Evolutionary conservation across 495 filamentous ascomycete genomes (phyloP), one percentile per base, ranked within the genome.

Genomic region (Penicillium lagena): DNA sequence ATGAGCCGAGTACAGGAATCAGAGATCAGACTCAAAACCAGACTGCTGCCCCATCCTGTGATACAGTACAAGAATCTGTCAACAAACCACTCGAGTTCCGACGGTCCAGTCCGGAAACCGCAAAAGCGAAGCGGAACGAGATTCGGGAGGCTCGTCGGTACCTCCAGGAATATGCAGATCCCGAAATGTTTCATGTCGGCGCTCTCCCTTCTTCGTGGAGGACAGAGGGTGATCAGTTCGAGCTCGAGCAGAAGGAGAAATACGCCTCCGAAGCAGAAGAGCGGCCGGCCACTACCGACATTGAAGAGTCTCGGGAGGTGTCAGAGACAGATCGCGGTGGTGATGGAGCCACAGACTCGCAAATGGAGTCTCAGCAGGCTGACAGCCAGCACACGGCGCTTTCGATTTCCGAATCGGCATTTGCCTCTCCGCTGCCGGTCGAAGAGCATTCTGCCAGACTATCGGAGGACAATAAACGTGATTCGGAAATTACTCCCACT

Each of bases 131-230:
- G 31, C 60, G 54, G 37, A 42, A 54, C 12, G 50, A 62, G 35
- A 51, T 67, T 32, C 54, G 51, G 9, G 50, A 45, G 37, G 61
- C 63, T 38, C 56, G 60, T 44, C 40, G 45, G 12, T 60, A 61
- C 29, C 53, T 68, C 2, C 47, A 58, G 12, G 43, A 50, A 7
- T 39, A 57, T 22, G 44, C 49, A 12, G 47, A 58, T 11, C 47
- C 50, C 2, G 39, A 31, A 14, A 17, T 43, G 11, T 49, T 63
- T 9, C 41, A 64, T n/a, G 45, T 67, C 8, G 60, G 52, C 1
- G 42, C 59, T 27, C 59, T 71, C 2, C 67, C 67, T 9, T 57
- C 60, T 1, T 55, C 62, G 15, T 66, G 56, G 50, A 37, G 49
- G 4, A 54, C 54, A 15, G 53, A 58, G 1, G 34, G 46, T 17